phyloP scores from a whole-genome alignment of 768 basidiomycete genomes.

The Sarcodon aspratus region DNA sequence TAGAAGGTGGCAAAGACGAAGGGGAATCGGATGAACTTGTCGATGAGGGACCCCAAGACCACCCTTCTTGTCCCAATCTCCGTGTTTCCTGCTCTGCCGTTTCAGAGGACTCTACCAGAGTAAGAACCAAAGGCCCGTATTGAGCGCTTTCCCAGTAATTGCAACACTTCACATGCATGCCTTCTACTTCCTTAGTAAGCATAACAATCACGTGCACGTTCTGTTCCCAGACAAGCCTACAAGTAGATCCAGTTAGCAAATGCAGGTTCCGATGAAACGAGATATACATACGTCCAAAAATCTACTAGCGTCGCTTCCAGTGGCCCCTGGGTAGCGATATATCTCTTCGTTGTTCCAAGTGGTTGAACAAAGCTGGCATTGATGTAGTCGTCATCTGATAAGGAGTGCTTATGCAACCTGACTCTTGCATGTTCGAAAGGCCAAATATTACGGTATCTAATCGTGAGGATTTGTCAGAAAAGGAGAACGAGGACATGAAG shows the following conservation, averaged over 20 bases:
- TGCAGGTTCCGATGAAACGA: neutral
- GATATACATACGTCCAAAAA: conserved; percentile 81
- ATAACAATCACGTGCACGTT: conserved; percentile 92
- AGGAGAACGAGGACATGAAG: neutral
- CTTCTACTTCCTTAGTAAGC: conserved; percentile 90
- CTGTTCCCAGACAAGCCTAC: conserved; percentile 85
- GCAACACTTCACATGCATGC: conserved; percentile 82
- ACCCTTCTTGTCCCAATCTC: conserved; percentile 8
- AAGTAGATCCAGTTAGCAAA: neutral
- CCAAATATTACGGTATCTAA: conserved; percentile 92
- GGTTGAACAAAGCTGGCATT: conserved; percentile 94
- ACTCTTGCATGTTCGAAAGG: conserved; percentile 95
- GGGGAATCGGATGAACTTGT: conserved; percentile 12
- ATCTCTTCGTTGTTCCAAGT: conserved; percentile 66
- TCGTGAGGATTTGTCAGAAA: neutral
- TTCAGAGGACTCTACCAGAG: conserved; percentile 36
- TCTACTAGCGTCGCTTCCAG: conserved; percentile 81
- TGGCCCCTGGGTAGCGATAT: conserved; percentile 96
- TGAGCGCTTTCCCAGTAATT: conserved; percentile 68
- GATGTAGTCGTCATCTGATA: conserved; percentile 72
- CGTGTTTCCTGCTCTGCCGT: conserved; percentile 22
- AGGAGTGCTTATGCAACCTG: conserved; percentile 32
- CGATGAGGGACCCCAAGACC: conserved; percentile 1
- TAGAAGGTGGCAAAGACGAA: conserved; percentile 1
- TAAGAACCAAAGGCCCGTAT: conserved; percentile 65